Evolutionary conservation across 768 basidiomycete genomes (phyloP).

Genomic region (Agrocybe pediades): DNA sequence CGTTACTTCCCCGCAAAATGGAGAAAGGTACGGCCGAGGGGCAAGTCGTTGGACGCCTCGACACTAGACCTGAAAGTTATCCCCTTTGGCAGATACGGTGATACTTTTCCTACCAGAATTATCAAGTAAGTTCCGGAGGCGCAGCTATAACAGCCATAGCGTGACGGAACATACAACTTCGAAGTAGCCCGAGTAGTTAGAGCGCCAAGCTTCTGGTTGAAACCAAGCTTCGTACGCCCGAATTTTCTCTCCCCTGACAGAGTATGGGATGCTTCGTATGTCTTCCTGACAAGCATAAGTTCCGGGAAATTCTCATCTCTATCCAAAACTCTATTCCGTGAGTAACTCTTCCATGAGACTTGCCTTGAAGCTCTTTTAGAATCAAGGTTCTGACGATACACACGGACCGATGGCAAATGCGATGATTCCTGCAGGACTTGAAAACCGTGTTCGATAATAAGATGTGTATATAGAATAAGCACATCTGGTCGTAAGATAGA

Average conservation of each 20-base stretch:
- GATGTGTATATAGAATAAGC: neutral
- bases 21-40: neutral
- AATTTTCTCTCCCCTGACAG: neutral
- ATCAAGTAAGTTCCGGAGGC: no score
- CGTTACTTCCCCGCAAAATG: neutral
- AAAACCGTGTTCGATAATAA: neutral
- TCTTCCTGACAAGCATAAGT: neutral
- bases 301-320: neutral
- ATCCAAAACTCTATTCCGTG: neutral
- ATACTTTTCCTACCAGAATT: no score
- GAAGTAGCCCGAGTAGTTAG: neutral
- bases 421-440: neutral
- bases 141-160: no score
- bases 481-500: neutral
- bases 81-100: no score
- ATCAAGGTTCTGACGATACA: no score
- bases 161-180: neutral
- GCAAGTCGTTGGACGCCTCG: no score
- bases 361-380: no score
- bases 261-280: neutral
- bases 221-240: neutral
- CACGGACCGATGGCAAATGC: neutral
- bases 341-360: neutral
- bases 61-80: no score
- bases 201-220: neutral